Base-by-base conservation (phyloP, 2,329 filamentous ascomycete species). In the Penicillium sp. region DNA sequence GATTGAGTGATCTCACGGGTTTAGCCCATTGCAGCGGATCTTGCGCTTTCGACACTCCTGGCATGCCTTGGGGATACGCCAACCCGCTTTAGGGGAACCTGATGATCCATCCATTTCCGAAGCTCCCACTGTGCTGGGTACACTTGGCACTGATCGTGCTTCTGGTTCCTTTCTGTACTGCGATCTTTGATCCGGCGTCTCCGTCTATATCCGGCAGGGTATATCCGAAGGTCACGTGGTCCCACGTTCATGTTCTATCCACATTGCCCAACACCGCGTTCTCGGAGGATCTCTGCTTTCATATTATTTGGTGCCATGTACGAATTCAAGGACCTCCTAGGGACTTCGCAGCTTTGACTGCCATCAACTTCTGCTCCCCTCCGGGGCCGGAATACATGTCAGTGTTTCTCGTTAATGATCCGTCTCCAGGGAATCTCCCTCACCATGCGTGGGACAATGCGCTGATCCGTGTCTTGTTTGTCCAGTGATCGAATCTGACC, bases 21-120 rank as follows among this genome's bases (percentile, higher is more conserved):
- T 64, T 25, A 61, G 46, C 14, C 71, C 72, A 51, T 72, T 70
- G 58, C 72, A 75, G 25, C 69, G 69, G 56, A 74, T 73, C 59
- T 74, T 74, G 46, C 72, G 64, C 47, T 70, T 67, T 18, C 72
- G 67, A 50, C 72, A 74, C 54, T 74, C 71, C 56, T 74, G 66
- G 46, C 72, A 74, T 0, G 72, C 72, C 44, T 72, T 72, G 28
- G 70, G 60, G 35, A 70, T 70, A 28, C 69, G 64, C 68, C 67
- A 70, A n/a, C 63, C 60, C 1, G 61, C 46, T 18, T 54, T 44
- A 18, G 60, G 56, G 3, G 53, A 40, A 28, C 57, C 52, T 11
- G 50, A 50, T 13, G 54, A 36, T 31, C 69, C 67, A 46, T 56
- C 57, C 67, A 69, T 69, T 36, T 53, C 44, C 36, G 41, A 56